Evolutionary conservation across 257 asterid species (phyloP).

Genomic region (Paraleonurus japonicus): DNA sequence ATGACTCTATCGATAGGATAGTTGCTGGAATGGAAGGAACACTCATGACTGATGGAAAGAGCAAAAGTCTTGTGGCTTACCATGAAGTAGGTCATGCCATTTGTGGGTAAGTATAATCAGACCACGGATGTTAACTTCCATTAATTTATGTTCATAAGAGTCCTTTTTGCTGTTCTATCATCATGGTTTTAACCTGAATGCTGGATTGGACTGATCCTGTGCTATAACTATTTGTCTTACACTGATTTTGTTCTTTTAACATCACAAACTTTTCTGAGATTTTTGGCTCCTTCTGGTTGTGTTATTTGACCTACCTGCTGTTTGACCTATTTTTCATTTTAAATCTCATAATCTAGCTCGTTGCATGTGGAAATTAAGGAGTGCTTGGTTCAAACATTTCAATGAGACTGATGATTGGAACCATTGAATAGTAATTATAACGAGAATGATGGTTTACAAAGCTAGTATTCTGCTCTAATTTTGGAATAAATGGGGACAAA

Average conservation of each 20-base stretch:
- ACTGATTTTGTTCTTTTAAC: background rate
- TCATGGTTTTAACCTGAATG: background rate
- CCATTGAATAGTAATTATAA: too few species aligned
- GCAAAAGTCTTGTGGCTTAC: conserved; percentile 97
- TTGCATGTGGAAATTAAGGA: background rate
- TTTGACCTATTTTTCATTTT: background rate
- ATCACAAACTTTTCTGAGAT: background rate
- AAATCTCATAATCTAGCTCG: background rate
- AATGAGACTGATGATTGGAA: too few species aligned
- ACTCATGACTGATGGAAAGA: conserved; percentile 98
- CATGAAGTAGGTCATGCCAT: conserved; percentile 99
- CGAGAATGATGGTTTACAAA: too few species aligned
- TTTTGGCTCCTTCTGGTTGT: background rate
- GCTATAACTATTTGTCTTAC: background rate
- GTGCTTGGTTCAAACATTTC: too few species aligned
- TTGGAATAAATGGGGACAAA: too few species aligned
- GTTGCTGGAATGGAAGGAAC: conserved; percentile 99
- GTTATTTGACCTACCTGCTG: background rate
- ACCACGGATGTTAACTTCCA: background rate
- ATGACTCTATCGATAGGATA: conserved; percentile 94
- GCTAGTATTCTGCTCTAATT: too few species aligned
- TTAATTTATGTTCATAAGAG: background rate
- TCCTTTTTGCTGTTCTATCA: background rate
- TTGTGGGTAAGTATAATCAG: conserved; percentile 62
- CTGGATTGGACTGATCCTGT: conserved; percentile 4